Conservation (phyloP, 208 protist species). For the Trypanosoma boissoni region DNA sequence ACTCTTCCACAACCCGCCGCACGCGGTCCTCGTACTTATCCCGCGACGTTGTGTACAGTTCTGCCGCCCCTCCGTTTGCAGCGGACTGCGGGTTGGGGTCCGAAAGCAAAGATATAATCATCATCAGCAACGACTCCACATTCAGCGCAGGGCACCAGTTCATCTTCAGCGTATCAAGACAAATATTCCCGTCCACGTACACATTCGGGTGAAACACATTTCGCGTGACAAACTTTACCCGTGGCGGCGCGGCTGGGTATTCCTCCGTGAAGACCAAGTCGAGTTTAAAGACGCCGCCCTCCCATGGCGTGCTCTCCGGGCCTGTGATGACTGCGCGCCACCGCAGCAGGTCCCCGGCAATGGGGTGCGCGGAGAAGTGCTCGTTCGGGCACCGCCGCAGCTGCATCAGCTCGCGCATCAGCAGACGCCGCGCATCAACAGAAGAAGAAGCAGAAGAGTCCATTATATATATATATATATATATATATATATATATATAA, state of each 20-base stretch:
- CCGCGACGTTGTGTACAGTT: constrained; percentile 94
- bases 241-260: constrained; percentile 95
- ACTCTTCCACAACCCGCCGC: constrained; percentile 55
- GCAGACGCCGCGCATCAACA: constrained; percentile 56
- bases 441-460: too few species aligned
- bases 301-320: constrained; percentile 78
- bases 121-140: constrained; percentile 98
- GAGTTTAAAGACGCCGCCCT: constrained; percentile 88
- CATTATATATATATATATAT: too few species aligned
- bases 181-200: constrained; percentile 98
- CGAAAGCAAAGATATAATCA: constrained; percentile 99
- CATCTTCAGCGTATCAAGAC: constrained; percentile 99
- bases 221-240: constrained; percentile 96
- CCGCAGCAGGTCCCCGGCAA: constrained; percentile 74
- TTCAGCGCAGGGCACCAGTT: constrained; percentile 98
- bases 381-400: constrained; percentile 37
- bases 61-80: constrained; percentile 98
- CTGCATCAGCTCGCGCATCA: constrained; percentile 67
- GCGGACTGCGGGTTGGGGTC: constrained; percentile 99
- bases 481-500: too few species aligned
- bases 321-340: constrained; percentile 86
- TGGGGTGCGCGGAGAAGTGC: constrained; percentile 58
- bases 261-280: constrained; percentile 69
- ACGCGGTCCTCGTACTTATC: constrained; percentile 93
- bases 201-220: constrained; percentile 99